These are phyloP conservation scores for Starmera caribaea DNA, from an alignment of 805 yeast genomes.

Conservation along the genomic window DNA sequence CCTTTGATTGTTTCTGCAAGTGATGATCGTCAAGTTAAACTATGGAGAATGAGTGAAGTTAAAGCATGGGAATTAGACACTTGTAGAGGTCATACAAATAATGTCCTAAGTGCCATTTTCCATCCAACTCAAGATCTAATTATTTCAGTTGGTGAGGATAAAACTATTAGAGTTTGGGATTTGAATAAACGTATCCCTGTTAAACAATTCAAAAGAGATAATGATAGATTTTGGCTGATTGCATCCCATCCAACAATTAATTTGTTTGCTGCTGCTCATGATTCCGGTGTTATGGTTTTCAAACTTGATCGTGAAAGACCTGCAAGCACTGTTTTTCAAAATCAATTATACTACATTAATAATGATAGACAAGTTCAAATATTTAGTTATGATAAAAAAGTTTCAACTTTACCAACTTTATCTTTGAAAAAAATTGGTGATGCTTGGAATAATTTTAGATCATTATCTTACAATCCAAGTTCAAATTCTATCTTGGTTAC, in stretches of 20 bases:
- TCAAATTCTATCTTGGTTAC: slow-evolving; percentile 82
- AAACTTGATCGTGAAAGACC: slow-evolving; percentile 97
- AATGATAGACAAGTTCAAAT: slow-evolving; percentile 79
- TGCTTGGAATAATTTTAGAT: slow-evolving; percentile 78
- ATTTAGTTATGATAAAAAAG: slow-evolving; percentile 58
- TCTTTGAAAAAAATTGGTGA: slow-evolving; percentile 79
- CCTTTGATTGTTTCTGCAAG: slow-evolving; percentile 93
- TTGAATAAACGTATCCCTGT: slow-evolving; percentile 87
- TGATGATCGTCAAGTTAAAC: slow-evolving; percentile 89
- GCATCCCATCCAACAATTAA: slow-evolving; percentile 86
- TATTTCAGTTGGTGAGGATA: slow-evolving; percentile 91
- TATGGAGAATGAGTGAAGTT: slow-evolving; percentile 96
- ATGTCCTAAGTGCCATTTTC: slow-evolving; percentile 81
- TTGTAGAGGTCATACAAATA: slow-evolving; percentile 95
- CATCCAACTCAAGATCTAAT: slow-evolving; percentile 91
- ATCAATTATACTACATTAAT: slow-evolving; percentile 67
- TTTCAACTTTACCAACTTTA: slow-evolving; percentile 66
- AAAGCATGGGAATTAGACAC: slow-evolving; percentile 99
- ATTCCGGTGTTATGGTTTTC: slow-evolving; percentile 95
- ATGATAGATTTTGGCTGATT: slow-evolving; percentile 90
- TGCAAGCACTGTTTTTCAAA: slow-evolving; percentile 66
- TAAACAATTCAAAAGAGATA: slow-evolving; percentile 87
- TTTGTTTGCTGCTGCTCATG: slow-evolving; percentile 94
- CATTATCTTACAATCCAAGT: slow-evolving; percentile 84
- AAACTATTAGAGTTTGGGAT: slow-evolving; percentile 95